Evolutionary conservation across 2,329 filamentous ascomycete species (phyloP).

Genomic region (Ceratocystis albifundus): DNA sequence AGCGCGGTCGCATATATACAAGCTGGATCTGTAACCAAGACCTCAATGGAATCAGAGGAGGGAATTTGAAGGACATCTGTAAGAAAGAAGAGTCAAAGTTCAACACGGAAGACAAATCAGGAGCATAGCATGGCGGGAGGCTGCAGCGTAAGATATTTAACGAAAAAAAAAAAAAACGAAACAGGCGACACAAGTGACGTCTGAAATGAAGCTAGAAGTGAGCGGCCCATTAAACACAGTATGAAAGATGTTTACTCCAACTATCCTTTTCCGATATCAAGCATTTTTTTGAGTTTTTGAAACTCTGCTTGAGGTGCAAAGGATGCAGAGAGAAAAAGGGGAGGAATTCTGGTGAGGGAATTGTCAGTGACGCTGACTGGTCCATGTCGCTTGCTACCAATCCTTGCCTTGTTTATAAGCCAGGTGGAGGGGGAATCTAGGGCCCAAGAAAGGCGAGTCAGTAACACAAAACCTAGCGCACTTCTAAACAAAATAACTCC

Average conservation of each 20-base stretch:
- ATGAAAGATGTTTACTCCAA: slow-evolving; percentile 5
- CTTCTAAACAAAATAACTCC: neutral
- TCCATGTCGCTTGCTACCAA: neutral
- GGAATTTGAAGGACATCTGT: neutral
- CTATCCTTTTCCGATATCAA: slow-evolving; percentile 2
- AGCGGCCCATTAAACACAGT: slow-evolving; percentile 8
- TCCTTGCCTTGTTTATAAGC: slow-evolving; percentile 17
- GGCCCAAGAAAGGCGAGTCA: neutral
- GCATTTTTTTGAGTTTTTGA: too few relatives aligned
- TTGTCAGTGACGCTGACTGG: neutral
- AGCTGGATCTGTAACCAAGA: neutral
- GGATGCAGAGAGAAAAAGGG: too few relatives aligned
- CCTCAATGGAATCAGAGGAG: neutral
- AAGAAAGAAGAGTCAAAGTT: slow-evolving; percentile 9
- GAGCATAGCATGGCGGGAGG: neutral
- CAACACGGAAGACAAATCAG: slow-evolving; percentile 6
- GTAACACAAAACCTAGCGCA: neutral
- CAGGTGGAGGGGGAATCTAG: slow-evolving; percentile 17
- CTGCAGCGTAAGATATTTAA: slow-evolving; percentile 14
- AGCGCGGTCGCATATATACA: neutral
- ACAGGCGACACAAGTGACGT: neutral
- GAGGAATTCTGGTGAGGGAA: too few relatives aligned
- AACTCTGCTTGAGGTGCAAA: neutral
- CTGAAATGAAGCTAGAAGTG: neutral
- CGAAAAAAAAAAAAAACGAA: slow-evolving; percentile 8